Conservation (phyloP, 2,329 filamentous ascomycete genomes). For the Aspergillus niger region DNA sequence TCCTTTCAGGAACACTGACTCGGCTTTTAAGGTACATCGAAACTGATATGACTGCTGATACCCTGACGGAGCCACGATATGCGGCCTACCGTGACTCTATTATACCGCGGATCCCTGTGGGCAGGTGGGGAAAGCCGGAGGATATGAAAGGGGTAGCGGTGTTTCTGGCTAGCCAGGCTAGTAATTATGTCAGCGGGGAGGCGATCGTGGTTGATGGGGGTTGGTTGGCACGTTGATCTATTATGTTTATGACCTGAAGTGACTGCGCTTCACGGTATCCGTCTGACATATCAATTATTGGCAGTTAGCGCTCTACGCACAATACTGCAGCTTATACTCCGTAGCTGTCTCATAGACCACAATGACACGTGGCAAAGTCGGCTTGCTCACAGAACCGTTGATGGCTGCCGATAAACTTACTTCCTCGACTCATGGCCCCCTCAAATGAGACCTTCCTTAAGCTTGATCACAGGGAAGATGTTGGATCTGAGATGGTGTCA, state of each 20-base stretch:
- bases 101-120: background rate
- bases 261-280: no score
- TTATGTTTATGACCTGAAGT: accelerated
- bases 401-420: no score
- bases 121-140: conserved; percentile 2
- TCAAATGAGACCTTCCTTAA: no score
- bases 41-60: background rate
- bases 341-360: no score
- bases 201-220: conserved; percentile 4
- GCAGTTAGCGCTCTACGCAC: no score
- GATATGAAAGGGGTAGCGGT: background rate
- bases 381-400: no score
- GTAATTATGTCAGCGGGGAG: background rate
- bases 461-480: no score
- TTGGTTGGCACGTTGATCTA: background rate
- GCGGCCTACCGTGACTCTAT: background rate
- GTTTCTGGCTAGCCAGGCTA: background rate
- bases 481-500: no score
- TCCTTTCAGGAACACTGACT: background rate
- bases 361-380: no score
- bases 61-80: background rate
- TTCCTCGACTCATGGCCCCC: no score
- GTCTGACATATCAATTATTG: no score
- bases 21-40: background rate
- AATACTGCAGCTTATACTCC: no score